phyloP scores from a whole-genome alignment of 2,329 filamentous ascomycete genomes.

The Capronia coronata region DNA sequence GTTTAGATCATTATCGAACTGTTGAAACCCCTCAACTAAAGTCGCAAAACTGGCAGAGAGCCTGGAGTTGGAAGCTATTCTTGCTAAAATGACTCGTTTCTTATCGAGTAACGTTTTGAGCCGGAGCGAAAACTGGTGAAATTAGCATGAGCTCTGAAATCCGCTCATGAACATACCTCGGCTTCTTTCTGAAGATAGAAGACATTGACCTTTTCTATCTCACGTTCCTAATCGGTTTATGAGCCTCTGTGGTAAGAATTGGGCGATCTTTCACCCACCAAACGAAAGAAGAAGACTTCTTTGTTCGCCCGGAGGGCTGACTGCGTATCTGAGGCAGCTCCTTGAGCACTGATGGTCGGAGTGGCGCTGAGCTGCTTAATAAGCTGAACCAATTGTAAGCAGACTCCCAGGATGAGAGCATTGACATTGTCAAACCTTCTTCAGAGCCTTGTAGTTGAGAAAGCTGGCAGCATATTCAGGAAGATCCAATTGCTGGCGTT shows the following conservation, averaged over 20 bases:
- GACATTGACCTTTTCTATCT: constrained; percentile 95
- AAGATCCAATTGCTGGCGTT: constrained; percentile 97
- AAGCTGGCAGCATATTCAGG: constrained; percentile 99
- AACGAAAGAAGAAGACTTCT: constrained; percentile 95
- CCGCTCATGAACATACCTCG: constrained; percentile 57
- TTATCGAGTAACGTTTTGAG: constrained; percentile 90
- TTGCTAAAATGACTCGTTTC: constrained; percentile 81
- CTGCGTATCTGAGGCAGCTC: constrained; percentile 31
- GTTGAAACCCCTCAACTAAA: constrained; percentile 91
- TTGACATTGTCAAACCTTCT: constrained; percentile 63
- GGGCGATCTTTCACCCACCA: constrained; percentile 50
- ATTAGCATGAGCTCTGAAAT: background rate
- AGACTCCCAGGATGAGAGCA: constrained; percentile 10
- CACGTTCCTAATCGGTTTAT: constrained; percentile 64
- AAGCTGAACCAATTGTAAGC: constrained; percentile 55
- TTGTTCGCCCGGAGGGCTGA: constrained; percentile 86
- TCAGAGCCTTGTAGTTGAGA: constrained; percentile 97
- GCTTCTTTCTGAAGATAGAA: constrained; percentile 98
- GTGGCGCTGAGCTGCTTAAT: constrained; percentile 97
- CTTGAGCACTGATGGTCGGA: constrained; percentile 71
- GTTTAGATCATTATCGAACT: constrained; percentile 93
- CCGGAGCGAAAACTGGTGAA: constrained; percentile 73
- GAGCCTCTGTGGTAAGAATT: background rate
- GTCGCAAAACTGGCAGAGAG: constrained; percentile 90
- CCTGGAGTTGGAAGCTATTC: constrained; percentile 69